phyloP scores from a whole-genome alignment of 345 rosid species.

The Syzygium aromaticum region DNA sequence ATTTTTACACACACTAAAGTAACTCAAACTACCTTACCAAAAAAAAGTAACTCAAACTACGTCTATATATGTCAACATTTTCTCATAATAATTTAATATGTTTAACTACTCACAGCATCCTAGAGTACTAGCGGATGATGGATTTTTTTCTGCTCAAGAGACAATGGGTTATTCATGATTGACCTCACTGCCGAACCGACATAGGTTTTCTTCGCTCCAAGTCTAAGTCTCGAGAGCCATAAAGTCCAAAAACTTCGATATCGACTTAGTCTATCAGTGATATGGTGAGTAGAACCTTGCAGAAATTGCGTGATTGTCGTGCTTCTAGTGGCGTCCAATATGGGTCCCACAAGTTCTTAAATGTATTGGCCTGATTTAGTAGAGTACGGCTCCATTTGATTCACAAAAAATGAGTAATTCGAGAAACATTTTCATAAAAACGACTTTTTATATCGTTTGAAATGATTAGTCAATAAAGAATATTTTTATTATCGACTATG shows the following conservation, averaged over 20 bases:
- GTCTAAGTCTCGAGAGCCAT: not conserved
- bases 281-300: not conserved
- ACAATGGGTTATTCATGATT: not conserved
- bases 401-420: too few relatives aligned
- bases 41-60: too few relatives aligned
- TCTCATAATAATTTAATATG: not conserved
- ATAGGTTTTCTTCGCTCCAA: not conserved
- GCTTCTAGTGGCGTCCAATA: not conserved
- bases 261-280: not conserved
- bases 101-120: not conserved
- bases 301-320: not conserved
- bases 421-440: too few relatives aligned
- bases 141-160: not conserved
- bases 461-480: too few relatives aligned
- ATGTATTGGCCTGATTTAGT: too few relatives aligned
- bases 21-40: too few relatives aligned
- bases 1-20: too few relatives aligned
- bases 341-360: too few relatives aligned
- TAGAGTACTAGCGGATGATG: not conserved
- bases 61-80: not conserved
- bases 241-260: not conserved
- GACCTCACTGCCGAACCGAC: not conserved
- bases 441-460: fast-evolving
- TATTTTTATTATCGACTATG: too few relatives aligned
- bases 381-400: too few relatives aligned